These are phyloP conservation scores for Hypoxylon sp. DNA, from an alignment of 2,329 filamentous ascomycete genomes.

Conservation along the genomic window DNA sequence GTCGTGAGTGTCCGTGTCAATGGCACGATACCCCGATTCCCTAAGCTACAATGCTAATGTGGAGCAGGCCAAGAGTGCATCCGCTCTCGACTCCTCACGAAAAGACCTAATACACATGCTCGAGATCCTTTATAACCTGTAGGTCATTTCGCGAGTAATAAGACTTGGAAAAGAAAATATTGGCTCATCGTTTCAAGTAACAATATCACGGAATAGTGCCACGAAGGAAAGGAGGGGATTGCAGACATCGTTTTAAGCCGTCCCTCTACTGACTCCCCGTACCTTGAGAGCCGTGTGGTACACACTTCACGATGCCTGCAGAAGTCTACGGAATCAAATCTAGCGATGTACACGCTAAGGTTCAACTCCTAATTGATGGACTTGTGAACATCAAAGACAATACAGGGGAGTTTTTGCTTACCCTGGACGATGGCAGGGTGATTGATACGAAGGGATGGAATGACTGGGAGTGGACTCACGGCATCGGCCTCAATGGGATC, in stretches of 20 bases:
- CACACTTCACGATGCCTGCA: slow-evolving; percentile 48
- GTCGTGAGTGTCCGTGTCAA: slow-evolving; percentile 12
- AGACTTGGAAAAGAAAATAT: neutral
- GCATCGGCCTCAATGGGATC: slow-evolving; percentile 80
- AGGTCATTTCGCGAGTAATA: neutral
- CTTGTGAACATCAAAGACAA: slow-evolving; percentile 80
- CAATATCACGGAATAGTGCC: neutral
- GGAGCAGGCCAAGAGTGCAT: slow-evolving; percentile 15
- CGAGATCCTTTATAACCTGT: too few species aligned
- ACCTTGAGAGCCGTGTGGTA: neutral
- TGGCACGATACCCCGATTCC: slow-evolving; percentile 20
- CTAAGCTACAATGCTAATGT: slow-evolving; percentile 18
- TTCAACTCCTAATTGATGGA: slow-evolving; percentile 74
- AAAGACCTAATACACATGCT: too few species aligned
- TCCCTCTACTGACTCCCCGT: too few species aligned
- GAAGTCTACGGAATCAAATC: slow-evolving; percentile 57
- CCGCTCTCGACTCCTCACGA: slow-evolving; percentile 24
- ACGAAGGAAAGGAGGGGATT: neutral
- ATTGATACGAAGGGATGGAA: slow-evolving; percentile 89
- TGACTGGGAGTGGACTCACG: slow-evolving; percentile 85
- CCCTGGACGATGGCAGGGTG: slow-evolving; percentile 74
- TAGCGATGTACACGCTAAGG: slow-evolving; percentile 60
- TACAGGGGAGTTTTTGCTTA: slow-evolving; percentile 77
- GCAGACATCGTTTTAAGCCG: too few species aligned
- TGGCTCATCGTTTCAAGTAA: neutral